Evolutionary conservation across 2,329 filamentous ascomycete genomes (phyloP).

Genomic region (Pseudopyrenochaeta lycopersici): DNA sequence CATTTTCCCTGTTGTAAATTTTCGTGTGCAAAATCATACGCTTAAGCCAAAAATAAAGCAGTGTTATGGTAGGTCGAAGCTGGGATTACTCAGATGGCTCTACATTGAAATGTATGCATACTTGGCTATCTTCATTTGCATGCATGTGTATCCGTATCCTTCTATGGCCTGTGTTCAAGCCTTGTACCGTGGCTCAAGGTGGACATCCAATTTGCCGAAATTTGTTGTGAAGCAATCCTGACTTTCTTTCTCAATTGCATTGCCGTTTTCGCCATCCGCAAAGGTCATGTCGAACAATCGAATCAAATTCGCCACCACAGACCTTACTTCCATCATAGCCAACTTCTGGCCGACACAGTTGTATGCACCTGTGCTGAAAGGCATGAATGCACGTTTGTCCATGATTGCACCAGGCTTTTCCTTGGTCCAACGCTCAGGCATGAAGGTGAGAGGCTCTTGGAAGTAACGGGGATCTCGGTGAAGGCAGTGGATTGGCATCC

Average conservation of each 20-base stretch:
- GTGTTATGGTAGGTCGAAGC: too few species aligned
- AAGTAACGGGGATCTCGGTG: slow-evolving; percentile 43
- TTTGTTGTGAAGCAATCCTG: slow-evolving; percentile 41
- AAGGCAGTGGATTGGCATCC: slow-evolving; percentile 41
- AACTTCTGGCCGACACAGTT: slow-evolving; percentile 75
- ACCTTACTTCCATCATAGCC: slow-evolving; percentile 71
- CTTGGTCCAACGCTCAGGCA: slow-evolving; percentile 43
- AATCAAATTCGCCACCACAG: slow-evolving; percentile 67
- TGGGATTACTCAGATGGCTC: too few species aligned
- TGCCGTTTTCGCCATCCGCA: slow-evolving; percentile 36
- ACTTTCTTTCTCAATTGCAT: slow-evolving; percentile 25
- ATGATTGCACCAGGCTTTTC: slow-evolving; percentile 29
- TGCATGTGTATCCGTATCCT: too few species aligned
- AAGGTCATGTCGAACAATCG: slow-evolving; percentile 66
- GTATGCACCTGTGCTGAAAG: slow-evolving; percentile 73
- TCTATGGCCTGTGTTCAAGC: background rate
- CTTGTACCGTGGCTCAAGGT: slow-evolving; percentile 24
- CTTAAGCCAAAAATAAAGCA: too few species aligned
- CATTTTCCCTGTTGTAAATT: too few species aligned
- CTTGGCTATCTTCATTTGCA: too few species aligned
- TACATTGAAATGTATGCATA: too few species aligned
- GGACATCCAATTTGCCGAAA: slow-evolving; percentile 42
- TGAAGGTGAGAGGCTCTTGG: slow-evolving; percentile 29
- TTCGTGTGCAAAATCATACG: too few species aligned
- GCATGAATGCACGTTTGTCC: slow-evolving; percentile 69